Conservation (phyloP, 1,284 basidiomycete genomes). For the Microbotryum saponariae region DNA sequence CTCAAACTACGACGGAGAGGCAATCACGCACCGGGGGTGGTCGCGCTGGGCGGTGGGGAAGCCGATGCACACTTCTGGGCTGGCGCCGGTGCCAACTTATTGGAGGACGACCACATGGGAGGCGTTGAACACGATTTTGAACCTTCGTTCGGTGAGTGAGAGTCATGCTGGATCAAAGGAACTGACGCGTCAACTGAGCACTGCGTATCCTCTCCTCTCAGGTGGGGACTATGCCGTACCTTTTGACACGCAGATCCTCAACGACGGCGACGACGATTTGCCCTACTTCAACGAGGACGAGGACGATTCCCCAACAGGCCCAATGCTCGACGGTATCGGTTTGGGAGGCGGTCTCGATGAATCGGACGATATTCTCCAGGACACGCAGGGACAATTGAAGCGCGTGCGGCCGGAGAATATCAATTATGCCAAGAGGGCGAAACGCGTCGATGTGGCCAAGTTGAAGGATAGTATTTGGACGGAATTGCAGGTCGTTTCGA, state of each 20-base stretch:
- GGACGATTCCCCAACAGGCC: constrained; percentile 49
- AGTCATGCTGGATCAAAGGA: neutral
- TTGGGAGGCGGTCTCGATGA: constrained; percentile 48
- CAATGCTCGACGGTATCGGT: constrained; percentile 28
- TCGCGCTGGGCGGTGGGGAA: constrained; percentile 44
- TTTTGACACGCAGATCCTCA: constrained; percentile 95
- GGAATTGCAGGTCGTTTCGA: constrained; percentile 66
- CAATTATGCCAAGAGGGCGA: constrained; percentile 91
- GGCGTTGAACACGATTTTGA: constrained; percentile 1
- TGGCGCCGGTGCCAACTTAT: constrained; percentile 64
- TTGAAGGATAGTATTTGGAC: constrained; percentile 98
- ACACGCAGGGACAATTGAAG: constrained; percentile 67
- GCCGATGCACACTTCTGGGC: constrained; percentile 95
- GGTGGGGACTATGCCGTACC: constrained; percentile 55
- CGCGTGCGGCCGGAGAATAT: constrained; percentile 81
- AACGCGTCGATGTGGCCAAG: constrained; percentile 91
- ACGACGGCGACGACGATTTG: constrained; percentile 73
- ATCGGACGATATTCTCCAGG: constrained; percentile 78
- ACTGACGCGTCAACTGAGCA: neutral
- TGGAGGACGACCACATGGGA: constrained; percentile 11
- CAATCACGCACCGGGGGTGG: constrained; percentile 9
- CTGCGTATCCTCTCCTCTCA: constrained; percentile 26
- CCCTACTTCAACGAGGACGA: constrained; percentile 77
- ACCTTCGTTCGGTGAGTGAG: too few relatives aligned
- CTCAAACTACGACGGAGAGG: constrained; percentile 38